phyloP scores from a whole-genome alignment of 345 rosid species.

The Excoecaria agallocha region DNA sequence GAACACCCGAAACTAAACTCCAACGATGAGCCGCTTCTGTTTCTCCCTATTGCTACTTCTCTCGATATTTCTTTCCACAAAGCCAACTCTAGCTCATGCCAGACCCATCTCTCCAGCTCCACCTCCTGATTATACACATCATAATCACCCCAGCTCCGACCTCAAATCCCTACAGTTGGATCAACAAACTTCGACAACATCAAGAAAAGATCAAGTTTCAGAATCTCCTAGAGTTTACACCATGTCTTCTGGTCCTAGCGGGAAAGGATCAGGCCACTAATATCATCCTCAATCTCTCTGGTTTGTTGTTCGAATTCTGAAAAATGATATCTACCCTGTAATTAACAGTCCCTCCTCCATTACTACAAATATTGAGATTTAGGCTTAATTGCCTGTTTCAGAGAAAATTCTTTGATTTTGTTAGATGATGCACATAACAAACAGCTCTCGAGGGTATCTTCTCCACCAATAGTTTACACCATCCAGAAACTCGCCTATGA shows the following conservation, averaged over 20 bases:
- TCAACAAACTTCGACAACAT: background rate
- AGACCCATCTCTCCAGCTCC: slow-evolving; percentile 29
- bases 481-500: background rate
- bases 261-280: slow-evolving; percentile 77
- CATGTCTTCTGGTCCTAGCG: slow-evolving; percentile 70
- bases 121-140: background rate
- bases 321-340: slow-evolving; percentile 1
- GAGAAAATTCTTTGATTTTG: slow-evolving; percentile 21
- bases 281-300: background rate
- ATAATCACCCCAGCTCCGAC: no score
- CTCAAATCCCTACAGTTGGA: no score
- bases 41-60: slow-evolving; percentile 30
- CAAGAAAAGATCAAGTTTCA: slow-evolving; percentile 11
- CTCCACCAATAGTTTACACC: background rate
- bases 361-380: no score
- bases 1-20: background rate
- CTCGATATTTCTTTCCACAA: slow-evolving; percentile 32
- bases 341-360: background rate
- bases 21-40: slow-evolving; percentile 41
- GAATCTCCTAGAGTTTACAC: slow-evolving; percentile 28
- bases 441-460: background rate
- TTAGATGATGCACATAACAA: slow-evolving; percentile 13
- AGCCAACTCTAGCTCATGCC: slow-evolving; percentile 30
- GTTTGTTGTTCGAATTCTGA: background rate
- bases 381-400: slow-evolving; percentile 10